Percentiles rank a stretch among this genome's conserved stretches.
phyloP scores from a whole-genome alignment of 495 filamentous ascomycete species.

The Trichocladium antarcticum region DNA sequence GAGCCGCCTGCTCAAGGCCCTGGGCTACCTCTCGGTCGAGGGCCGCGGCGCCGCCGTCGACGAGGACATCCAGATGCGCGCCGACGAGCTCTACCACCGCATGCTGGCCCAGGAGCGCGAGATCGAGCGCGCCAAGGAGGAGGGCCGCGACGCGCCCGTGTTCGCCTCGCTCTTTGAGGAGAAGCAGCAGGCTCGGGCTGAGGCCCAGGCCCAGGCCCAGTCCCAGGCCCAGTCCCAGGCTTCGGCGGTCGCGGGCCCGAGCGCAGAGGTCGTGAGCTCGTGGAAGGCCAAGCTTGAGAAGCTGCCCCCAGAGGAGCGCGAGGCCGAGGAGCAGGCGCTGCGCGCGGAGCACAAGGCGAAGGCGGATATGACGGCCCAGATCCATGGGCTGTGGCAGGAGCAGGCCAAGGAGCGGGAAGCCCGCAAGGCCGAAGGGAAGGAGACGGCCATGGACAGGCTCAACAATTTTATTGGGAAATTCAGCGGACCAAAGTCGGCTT shows the following conservation, averaged over 20 bases:
- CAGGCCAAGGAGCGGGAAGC: constrained; percentile 47
- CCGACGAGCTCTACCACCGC: constrained; percentile 74
- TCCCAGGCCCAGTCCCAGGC: too few species aligned
- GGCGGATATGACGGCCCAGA: constrained; percentile 41
- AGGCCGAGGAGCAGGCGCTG: constrained; percentile 54
- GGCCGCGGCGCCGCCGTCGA: constrained; percentile 56
- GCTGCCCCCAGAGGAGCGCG: constrained; percentile 50
- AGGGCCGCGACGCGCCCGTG: constrained; percentile 41
- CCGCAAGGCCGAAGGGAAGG: constrained; percentile 48
- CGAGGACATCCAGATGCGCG: constrained; percentile 92
- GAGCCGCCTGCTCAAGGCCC: constrained; percentile 73
- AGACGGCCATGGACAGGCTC: constrained; percentile 41
- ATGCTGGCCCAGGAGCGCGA: constrained; percentile 67
- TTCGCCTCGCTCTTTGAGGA: constrained; percentile 38
- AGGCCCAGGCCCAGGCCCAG: constrained; percentile 12
- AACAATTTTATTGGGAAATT: constrained; percentile 10
- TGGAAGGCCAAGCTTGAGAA: constrained; percentile 47
- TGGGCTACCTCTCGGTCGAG: constrained; percentile 70
- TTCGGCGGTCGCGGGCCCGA: constrained; percentile 20
- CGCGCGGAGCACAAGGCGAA: constrained; percentile 49
- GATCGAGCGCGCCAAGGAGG: constrained; percentile 54
- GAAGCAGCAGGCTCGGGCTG: constrained; percentile 4
- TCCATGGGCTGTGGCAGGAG: constrained; percentile 45
- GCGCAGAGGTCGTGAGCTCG: constrained; percentile 26
- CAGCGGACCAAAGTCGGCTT: neutral